Conservation (phyloP, 2,329 filamentous ascomycete genomes). For the Pseudopyrenochaeta lycopersici region DNA sequence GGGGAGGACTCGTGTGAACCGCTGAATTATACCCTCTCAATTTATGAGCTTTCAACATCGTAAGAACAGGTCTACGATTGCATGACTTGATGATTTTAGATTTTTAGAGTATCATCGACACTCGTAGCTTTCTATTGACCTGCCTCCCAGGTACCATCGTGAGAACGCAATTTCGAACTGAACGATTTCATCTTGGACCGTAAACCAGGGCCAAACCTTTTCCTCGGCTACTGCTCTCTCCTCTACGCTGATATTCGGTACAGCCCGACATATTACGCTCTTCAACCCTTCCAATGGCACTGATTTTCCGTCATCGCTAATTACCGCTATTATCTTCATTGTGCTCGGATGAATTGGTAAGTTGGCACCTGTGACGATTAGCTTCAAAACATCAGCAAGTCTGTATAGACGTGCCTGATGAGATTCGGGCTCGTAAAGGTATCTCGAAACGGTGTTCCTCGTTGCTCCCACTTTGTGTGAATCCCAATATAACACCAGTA, state of each 20-base stretch:
- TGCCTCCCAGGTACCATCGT: conserved; percentile 43
- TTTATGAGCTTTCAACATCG: conserved; percentile 4
- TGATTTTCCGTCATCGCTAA: conserved; percentile 18
- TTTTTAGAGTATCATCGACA: conserved; percentile 31
- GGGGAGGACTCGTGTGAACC: conserved; percentile 2
- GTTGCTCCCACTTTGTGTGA: conserved; percentile 14
- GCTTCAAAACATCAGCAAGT: not conserved
- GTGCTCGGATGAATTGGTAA: conserved; percentile 17
- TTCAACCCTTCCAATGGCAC: conserved; percentile 24
- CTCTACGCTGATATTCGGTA: conserved; percentile 18
- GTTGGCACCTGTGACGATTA: conserved; percentile 11
- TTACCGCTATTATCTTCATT: conserved; percentile 24
- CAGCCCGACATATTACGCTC: conserved; percentile 27
- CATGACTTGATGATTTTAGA: not conserved
- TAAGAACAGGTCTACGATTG: not conserved
- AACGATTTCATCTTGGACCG: conserved; percentile 41
- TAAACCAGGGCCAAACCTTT: conserved; percentile 36
- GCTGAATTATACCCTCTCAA: conserved; percentile 24
- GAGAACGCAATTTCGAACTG: conserved; percentile 34
- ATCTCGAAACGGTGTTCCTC: conserved; percentile 23
- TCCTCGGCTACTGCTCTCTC: conserved; percentile 19
- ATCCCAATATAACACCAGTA: conserved; percentile 20
- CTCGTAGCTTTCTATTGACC: conserved; percentile 47
- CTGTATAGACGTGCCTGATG: conserved; percentile 15
- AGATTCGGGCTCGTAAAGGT: conserved; percentile 19